phyloP scores from a whole-genome alignment of 345 rosid species.

The Aegle marmelos region DNA sequence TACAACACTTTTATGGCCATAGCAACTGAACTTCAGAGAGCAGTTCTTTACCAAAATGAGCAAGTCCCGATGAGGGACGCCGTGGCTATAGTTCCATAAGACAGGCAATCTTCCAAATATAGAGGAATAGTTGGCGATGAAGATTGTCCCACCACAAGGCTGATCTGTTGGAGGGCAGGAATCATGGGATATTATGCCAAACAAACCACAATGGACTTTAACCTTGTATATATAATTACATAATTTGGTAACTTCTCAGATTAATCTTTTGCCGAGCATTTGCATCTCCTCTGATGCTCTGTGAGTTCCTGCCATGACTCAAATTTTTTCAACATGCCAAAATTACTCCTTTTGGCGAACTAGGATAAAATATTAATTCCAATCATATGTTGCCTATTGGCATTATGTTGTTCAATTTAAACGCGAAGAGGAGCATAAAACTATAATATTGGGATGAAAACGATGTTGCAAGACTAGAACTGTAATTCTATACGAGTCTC shows the following conservation, averaged over 20 bases:
- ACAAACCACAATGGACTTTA: constrained; percentile 4
- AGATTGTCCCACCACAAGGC: background rate
- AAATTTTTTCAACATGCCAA: constrained; percentile 5
- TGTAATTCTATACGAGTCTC: background rate
- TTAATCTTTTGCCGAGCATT: constrained; percentile 50
- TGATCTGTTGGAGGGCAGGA: background rate
- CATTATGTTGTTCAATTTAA: background rate
- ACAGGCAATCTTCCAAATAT: constrained; percentile 17
- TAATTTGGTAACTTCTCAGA: constrained; percentile 15
- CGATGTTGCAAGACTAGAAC: background rate
- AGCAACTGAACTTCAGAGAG: constrained; percentile 12
- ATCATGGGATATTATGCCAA: background rate
- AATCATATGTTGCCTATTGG: background rate
- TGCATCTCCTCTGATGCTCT: constrained; percentile 68
- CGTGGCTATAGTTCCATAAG: background rate
- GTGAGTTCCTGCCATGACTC: constrained; percentile 58
- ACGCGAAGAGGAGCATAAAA: background rate
- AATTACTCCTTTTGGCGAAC: background rate
- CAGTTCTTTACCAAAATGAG: constrained; percentile 6
- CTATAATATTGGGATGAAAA: background rate
- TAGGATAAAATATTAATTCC: background rate
- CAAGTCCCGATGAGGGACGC: constrained; percentile 15
- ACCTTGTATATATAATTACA: constrained; percentile 7
- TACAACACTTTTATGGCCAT: constrained; percentile 16
- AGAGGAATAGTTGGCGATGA: background rate